Evolutionary conservation across 2,329 filamentous ascomycete species (phyloP), one percentile per base, ranked within the genome.

Genomic region (Gyromitra esculenta): DNA sequence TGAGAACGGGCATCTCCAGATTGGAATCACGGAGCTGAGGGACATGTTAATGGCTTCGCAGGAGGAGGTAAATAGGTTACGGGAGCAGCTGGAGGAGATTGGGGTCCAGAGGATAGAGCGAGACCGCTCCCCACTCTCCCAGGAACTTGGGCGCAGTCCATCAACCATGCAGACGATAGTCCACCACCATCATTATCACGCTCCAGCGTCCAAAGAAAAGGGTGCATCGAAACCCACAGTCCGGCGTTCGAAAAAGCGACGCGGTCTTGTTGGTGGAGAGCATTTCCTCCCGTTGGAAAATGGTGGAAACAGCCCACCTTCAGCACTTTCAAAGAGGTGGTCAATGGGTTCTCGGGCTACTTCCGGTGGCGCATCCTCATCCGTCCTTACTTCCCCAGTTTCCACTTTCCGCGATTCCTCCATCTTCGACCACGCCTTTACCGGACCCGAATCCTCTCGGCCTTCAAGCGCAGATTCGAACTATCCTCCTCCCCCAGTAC

Each of bases 11-110:
- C 97, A 93, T 80, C 85, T 99, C 57, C 96, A 99, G 83, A 88
- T 96, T 78, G 94, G 94, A 15, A 96, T 98, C 76, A 89, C 94
- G 67, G 96, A 99, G 84, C 85, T 99, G 62, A 88, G 94, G 18
- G 94, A 97, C 82, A 91, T 99, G 89, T 87, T 99, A 25, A 88
- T 93, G 81, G 94, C 89, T 82, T 97, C 95, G 1, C 97, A 98
- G 81, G 92, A 97, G 81, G 95, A 99, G 84, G 96, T 98, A 1
- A 93, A 97, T 82, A 89, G 88, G 56, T 85, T 99, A 21, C 88
- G 95, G 35, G 92, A 97, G 77, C 92, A 97, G 82, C 81, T 73
- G 84, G 84, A 75, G 84, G 84, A 71, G 18, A 63, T 77, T 57
- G 68, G 62, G n/a, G 70, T 64, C 13, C 73, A 66, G 37, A 45